Conservation (phyloP, 495 filamentous ascomycete species). For the Diplogelasinospora grovesii region DNA sequence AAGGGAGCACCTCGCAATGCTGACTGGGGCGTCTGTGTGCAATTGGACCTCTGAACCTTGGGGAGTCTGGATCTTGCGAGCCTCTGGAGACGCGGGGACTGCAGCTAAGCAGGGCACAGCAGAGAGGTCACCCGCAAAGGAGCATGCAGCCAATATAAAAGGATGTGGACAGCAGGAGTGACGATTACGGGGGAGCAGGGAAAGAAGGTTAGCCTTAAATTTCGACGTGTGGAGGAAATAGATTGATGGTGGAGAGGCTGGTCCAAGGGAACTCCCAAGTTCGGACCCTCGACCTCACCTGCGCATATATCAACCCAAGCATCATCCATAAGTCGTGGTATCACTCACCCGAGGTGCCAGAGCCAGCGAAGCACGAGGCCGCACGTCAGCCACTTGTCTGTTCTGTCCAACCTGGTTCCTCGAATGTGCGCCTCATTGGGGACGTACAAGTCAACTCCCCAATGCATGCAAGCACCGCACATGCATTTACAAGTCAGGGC, state of each 20-base stretch:
- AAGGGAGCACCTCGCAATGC: slow-evolving; percentile 11
- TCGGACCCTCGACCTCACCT: background rate
- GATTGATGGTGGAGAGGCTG: slow-evolving; percentile 25
- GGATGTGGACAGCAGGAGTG: slow-evolving; percentile 12
- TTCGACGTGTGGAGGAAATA: slow-evolving; percentile 21
- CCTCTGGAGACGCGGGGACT: background rate
- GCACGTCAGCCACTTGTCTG: slow-evolving; percentile 1
- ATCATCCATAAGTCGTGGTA: too few relatives aligned
- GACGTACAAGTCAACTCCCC: background rate
- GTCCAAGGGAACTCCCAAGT: slow-evolving; percentile 13
- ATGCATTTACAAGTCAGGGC: slow-evolving; percentile 5
- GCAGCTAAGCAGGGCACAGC: background rate
- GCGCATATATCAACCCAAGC: background rate
- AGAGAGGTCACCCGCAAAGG: slow-evolving; percentile 16
- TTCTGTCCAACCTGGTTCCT: background rate
- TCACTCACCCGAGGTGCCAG: background rate
- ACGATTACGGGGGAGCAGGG: slow-evolving; percentile 16
- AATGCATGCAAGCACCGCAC: slow-evolving; percentile 7
- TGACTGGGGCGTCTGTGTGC: slow-evolving; percentile 3
- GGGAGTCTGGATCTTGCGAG: slow-evolving; percentile 2
- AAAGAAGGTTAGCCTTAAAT: slow-evolving; percentile 20
- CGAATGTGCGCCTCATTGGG: too few relatives aligned
- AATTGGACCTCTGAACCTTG: background rate
- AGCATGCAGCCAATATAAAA: slow-evolving; percentile 23
- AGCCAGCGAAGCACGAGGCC: slow-evolving; percentile 5